phyloP scores from a whole-genome alignment of 768 basidiomycete genomes.

The Harrya chromipes region DNA sequence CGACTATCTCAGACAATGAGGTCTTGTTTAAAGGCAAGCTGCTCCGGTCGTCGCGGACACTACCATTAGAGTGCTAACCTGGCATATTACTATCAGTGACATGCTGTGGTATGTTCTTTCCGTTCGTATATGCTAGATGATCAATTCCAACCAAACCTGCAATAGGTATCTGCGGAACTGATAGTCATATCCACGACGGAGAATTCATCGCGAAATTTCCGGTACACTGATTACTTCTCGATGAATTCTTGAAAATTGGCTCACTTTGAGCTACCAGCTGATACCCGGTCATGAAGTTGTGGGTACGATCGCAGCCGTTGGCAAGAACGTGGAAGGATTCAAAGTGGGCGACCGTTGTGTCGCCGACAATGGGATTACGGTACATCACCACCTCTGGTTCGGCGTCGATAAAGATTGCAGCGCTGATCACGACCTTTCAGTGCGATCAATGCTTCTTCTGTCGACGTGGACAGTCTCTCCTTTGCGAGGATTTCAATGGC shows the following conservation, averaged over 20 bases:
- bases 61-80: neutral
- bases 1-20: conserved; percentile 51
- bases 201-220: conserved; percentile 63
- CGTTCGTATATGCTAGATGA: neutral
- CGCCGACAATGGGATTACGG: conserved; percentile 70
- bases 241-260: neutral
- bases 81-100: conserved; percentile 26
- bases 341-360: conserved; percentile 74
- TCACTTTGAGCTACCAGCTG: conserved; percentile 36
- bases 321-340: conserved; percentile 74
- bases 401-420: neutral
- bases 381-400: conserved; percentile 31
- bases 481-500: conserved; percentile 80
- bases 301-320: conserved; percentile 65
- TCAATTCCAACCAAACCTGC: neutral
- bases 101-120: conserved; percentile 35
- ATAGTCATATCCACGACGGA: conserved; percentile 55
- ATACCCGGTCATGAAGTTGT: conserved; percentile 73
- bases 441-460: conserved; percentile 86
- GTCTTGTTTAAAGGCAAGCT: conserved; percentile 55
- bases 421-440: conserved; percentile 30
- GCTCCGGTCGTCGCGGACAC: neutral
- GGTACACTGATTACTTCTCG: conserved; percentile 4
- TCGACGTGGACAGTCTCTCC: conserved; percentile 67
- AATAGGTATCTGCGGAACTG: conserved; percentile 53